These are phyloP conservation scores for Cyanidium caldarium DNA, from an alignment of 23 red algal genomes.

Conservation along the genomic window DNA sequence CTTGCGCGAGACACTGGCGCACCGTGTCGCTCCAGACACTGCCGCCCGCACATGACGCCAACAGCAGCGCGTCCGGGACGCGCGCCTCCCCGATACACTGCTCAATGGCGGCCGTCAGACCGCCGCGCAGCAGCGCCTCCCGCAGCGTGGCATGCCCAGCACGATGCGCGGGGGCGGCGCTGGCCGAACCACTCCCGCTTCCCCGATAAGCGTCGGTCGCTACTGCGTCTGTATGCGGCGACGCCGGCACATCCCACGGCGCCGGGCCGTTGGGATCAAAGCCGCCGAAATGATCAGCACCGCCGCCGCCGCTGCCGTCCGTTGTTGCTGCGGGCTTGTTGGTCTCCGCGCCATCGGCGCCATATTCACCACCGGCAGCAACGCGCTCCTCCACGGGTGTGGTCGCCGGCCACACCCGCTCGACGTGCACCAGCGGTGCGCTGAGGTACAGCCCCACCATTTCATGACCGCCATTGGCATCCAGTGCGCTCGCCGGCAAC, in stretches of 20 bases:
- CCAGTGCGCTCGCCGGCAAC: neutral
- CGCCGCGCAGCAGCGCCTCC: neutral
- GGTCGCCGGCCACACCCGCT: neutral
- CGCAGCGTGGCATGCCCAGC: neutral
- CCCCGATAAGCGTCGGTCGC: too few relatives aligned
- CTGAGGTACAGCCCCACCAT: constrained; percentile 15
- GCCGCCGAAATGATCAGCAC: too few relatives aligned
- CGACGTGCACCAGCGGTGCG: neutral
- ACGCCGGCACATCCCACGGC: constrained; percentile 48
- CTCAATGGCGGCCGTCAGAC: neutral
- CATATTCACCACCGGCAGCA: too few relatives aligned
- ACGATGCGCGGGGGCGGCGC: too few relatives aligned
- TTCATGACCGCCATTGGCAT: neutral
- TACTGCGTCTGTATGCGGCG: neutral
- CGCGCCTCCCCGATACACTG: neutral
- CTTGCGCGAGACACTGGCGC: neutral
- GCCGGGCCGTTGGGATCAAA: constrained; percentile 53
- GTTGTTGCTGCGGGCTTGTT: too few relatives aligned
- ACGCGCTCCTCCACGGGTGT: too few relatives aligned
- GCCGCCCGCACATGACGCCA: constrained; percentile 48
- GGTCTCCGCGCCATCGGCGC: too few relatives aligned
- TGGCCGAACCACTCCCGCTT: too few relatives aligned
- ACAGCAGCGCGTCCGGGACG: constrained; percentile 58
- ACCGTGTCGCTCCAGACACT: constrained; percentile 25
- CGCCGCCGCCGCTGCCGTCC: too few relatives aligned